These are phyloP conservation scores for Xylaria digitata DNA, from an alignment of 2,329 filamentous ascomycete genomes.

Conservation along the genomic window DNA sequence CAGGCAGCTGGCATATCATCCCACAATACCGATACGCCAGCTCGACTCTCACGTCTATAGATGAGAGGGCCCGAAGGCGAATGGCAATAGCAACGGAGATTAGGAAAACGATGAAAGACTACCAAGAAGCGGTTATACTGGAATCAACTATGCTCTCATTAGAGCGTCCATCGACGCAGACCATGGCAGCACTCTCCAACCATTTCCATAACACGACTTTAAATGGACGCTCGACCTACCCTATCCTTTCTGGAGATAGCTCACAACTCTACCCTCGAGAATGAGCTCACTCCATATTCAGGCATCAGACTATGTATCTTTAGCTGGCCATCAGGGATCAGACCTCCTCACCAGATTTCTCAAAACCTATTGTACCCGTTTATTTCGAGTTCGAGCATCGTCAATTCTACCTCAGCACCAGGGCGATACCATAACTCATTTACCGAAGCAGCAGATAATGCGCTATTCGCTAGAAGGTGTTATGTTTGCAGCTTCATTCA, in stretches of 20 bases:
- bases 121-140: constrained; percentile 2
- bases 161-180: not conserved
- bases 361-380: constrained; percentile 9
- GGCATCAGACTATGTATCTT: no score
- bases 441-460: not conserved
- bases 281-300: no score
- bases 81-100: constrained; percentile 8
- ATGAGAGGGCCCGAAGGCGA: not conserved
- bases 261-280: no score
- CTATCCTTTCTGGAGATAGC: no score
- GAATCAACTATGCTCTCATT: not conserved
- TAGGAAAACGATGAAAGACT: not conserved
- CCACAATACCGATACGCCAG: not conserved
- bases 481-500: not conserved
- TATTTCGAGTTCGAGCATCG: not conserved
- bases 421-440: not conserved
- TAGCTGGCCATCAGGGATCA: not conserved
- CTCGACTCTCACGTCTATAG: not conserved
- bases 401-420: not conserved
- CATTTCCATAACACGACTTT: not conserved
- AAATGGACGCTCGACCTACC: not conserved
- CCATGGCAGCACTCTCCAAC: constrained; percentile 6
- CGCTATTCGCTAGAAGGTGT: constrained; percentile 1
- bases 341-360: constrained; percentile 5
- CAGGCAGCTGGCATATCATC: not conserved